phyloP scores from a whole-genome alignment of 192 early-diverging fungal species.

The Allomyces macrogynus region DNA sequence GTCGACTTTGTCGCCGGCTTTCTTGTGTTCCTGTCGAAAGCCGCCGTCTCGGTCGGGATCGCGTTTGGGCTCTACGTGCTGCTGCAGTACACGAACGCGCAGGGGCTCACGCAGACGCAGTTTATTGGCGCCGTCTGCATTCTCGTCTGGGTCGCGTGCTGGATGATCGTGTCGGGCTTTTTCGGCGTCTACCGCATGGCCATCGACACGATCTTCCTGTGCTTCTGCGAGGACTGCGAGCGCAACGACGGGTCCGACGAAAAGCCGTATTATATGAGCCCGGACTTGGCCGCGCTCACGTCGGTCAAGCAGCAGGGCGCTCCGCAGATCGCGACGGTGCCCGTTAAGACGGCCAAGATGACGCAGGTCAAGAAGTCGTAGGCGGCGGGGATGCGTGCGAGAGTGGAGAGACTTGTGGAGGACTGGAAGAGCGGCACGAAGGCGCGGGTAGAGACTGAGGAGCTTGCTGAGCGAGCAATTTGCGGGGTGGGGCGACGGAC shows the following conservation, averaged over 20 bases:
- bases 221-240: slow-evolving; percentile 28
- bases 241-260: slow-evolving; percentile 25
- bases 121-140: neutral
- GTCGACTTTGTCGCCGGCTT: slow-evolving; percentile 22
- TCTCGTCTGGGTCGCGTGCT: slow-evolving; percentile 9
- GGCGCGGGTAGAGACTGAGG: no score
- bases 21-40: slow-evolving; percentile 24
- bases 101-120: neutral
- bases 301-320: neutral
- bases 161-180: slow-evolving; percentile 20
- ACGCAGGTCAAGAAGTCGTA: neutral
- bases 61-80: slow-evolving; percentile 7
- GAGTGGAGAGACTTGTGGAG: no score
- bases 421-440: no score
- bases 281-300: neutral
- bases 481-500: no score
- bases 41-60: slow-evolving; percentile 18
- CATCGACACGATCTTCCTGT: slow-evolving; percentile 35
- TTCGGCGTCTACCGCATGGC: slow-evolving; percentile 26
- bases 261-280: slow-evolving; percentile 26
- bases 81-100: slow-evolving; percentile 3
- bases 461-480: no score
- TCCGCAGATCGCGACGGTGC: neutral
- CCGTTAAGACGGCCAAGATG: neutral
- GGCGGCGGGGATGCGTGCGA: no score